Evolutionary conservation across 805 yeast species (phyloP).

Genomic region (Groenewaldozyma salmanticensis): DNA sequence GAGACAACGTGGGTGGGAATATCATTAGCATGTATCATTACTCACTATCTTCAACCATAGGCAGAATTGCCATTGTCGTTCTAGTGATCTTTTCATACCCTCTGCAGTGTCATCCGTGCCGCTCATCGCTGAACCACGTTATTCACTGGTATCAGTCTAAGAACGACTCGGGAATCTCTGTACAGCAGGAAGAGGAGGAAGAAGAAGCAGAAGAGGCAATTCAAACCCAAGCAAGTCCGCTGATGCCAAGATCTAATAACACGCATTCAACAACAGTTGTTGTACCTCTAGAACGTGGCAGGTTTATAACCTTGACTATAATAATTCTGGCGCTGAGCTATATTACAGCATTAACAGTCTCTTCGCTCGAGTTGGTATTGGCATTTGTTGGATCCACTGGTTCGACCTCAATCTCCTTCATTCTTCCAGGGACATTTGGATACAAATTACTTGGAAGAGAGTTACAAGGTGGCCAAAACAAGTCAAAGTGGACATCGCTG

Average conservation of each 20-base stretch:
- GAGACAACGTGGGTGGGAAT: slow-evolving; percentile 68
- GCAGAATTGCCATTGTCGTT: slow-evolving; percentile 69
- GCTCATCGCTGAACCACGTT: slow-evolving; percentile 72
- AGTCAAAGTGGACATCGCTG: slow-evolving; percentile 4
- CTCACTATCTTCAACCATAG: slow-evolving; percentile 58
- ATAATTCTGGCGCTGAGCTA: slow-evolving; percentile 46
- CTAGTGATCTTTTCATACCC: slow-evolving; percentile 82
- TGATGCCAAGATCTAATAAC: not conserved
- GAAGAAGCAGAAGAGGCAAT: slow-evolving; percentile 1
- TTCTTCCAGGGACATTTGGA: slow-evolving; percentile 82
- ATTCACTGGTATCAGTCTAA: slow-evolving; percentile 36
- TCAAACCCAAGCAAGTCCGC: slow-evolving; percentile 2
- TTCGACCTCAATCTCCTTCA: slow-evolving; percentile 83
- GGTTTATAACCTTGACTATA: slow-evolving; percentile 34
- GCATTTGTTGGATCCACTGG: slow-evolving; percentile 92
- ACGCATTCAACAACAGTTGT: slow-evolving; percentile 7
- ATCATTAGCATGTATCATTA: slow-evolving; percentile 69
- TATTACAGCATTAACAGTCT: slow-evolving; percentile 52
- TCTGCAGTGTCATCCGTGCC: slow-evolving; percentile 81
- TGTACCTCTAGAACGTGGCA: slow-evolving; percentile 12
- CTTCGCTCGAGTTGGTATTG: slow-evolving; percentile 69
- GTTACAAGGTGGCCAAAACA: slow-evolving; percentile 13
- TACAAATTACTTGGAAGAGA: slow-evolving; percentile 59
- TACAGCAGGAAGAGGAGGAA: slow-evolving; percentile 6
- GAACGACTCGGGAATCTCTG: too few species aligned